These are phyloP conservation scores for Cryoendolithus antarcticus DNA, from an alignment of 2,329 filamentous ascomycete genomes.

Conservation along the genomic window DNA sequence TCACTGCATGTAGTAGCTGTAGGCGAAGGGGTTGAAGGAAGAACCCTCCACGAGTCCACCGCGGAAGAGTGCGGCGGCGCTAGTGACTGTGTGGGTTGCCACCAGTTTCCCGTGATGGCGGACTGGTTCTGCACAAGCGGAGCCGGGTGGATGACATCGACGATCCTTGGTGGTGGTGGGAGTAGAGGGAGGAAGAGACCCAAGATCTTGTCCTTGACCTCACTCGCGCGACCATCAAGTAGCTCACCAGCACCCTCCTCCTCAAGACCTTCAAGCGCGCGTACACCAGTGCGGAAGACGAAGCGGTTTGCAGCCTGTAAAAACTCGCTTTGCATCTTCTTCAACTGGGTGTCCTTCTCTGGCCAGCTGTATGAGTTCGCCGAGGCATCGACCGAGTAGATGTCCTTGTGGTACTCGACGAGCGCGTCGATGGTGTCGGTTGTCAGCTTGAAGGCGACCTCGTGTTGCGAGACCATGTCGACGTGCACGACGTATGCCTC, in stretches of 20 bases:
- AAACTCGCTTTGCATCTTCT: slow-evolving; percentile 95
- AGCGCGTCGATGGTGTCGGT: slow-evolving; percentile 86
- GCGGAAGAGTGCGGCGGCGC: slow-evolving; percentile 54
- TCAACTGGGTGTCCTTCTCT: slow-evolving; percentile 90
- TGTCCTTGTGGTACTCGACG: slow-evolving; percentile 90
- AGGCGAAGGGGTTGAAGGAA: slow-evolving; percentile 77
- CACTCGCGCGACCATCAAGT: slow-evolving; percentile 78
- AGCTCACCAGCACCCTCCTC: slow-evolving; percentile 93
- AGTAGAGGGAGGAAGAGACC: slow-evolving; percentile 74
- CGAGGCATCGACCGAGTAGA: slow-evolving; percentile 82
- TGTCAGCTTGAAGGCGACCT: slow-evolving; percentile 96
- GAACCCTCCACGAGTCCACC: slow-evolving; percentile 79
- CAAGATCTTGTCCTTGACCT: slow-evolving; percentile 80
- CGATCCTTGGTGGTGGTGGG: slow-evolving; percentile 73
- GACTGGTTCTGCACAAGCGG: slow-evolving; percentile 70
- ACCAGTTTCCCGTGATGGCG: slow-evolving; percentile 50
- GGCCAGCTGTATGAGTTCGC: slow-evolving; percentile 89
- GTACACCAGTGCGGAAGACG: slow-evolving; percentile 79
- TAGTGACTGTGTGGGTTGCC: slow-evolving; percentile 53
- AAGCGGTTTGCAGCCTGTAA: slow-evolving; percentile 95
- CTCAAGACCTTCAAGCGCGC: slow-evolving; percentile 86
- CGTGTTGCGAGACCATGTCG: slow-evolving; percentile 95
- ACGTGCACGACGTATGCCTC: slow-evolving; percentile 98
- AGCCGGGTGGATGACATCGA: slow-evolving; percentile 79
- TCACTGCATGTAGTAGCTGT: slow-evolving; percentile 57